Evolutionary conservation across 306 rosid genomes (phyloP).

Genomic region (Abrus precatorius): DNA sequence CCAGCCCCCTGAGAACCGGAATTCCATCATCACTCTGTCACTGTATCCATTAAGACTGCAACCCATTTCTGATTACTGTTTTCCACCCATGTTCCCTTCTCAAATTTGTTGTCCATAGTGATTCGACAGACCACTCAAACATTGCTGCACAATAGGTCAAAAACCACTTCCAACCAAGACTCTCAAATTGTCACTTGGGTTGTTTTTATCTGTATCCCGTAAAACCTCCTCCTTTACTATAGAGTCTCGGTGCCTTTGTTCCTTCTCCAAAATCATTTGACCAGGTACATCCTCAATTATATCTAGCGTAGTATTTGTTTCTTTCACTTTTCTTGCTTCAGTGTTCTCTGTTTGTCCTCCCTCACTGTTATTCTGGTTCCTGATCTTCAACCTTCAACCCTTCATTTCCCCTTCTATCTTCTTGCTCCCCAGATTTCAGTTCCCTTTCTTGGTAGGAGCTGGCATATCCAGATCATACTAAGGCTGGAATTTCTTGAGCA

Average conservation of each 20-base stretch:
- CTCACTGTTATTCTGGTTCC: background rate
- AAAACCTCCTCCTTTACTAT: background rate
- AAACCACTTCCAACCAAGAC: background rate
- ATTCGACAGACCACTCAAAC: background rate
- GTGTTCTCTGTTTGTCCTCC: background rate
- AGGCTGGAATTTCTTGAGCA: constrained; percentile 9
- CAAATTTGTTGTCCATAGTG: background rate
- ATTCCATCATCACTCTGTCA: background rate
- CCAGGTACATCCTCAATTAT: background rate
- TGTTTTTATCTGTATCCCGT: background rate
- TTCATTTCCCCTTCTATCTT: background rate
- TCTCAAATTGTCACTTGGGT: background rate
- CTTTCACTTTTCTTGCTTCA: no score
- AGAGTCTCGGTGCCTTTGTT: background rate
- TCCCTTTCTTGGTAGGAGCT: background rate
- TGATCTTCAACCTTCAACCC: background rate
- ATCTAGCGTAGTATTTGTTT: background rate
- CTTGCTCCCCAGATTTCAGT: background rate
- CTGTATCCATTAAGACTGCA: background rate
- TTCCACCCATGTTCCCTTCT: background rate
- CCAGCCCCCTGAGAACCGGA: background rate
- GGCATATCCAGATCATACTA: background rate
- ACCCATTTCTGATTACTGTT: background rate
- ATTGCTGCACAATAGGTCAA: background rate
- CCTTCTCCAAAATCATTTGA: background rate